Conservation (phyloP, 116 monocot species). For the Dioscorea cayenensis region DNA sequence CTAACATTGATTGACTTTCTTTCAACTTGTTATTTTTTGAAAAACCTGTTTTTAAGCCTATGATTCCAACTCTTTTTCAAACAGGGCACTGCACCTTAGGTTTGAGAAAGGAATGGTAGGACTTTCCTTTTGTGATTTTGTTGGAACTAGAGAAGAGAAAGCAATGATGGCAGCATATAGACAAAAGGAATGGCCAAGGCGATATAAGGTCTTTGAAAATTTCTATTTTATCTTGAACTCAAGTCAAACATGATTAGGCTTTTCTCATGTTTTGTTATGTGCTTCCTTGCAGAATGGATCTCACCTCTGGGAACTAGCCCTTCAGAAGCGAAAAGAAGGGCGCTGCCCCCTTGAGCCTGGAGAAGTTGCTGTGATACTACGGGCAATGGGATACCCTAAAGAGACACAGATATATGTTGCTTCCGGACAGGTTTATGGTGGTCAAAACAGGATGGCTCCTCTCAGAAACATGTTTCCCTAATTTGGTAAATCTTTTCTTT, state of each 20-base stretch:
- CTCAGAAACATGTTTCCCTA: constrained; percentile 97
- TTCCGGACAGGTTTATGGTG: constrained; percentile 97
- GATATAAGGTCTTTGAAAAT: constrained; percentile 57
- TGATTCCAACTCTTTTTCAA: constrained; percentile 7
- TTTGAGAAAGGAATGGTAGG: constrained; percentile 99
- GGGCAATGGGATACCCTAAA: constrained; percentile 95
- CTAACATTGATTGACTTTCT: constrained; percentile 2
- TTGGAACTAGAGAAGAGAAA: constrained; percentile 95
- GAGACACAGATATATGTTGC: constrained; percentile 99
- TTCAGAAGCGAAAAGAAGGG: constrained; percentile 94
- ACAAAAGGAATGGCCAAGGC: constrained; percentile 93
- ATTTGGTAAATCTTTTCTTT: constrained; percentile 53
- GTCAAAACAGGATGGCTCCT: constrained; percentile 85
- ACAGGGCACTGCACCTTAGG: constrained; percentile 91
- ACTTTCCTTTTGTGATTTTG: constrained; percentile 99
- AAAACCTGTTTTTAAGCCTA: not conserved
- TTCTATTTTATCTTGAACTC: not conserved
- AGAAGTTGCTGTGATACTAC: constrained; percentile 83
- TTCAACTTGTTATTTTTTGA: not conserved
- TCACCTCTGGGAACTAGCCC: constrained; percentile 85
- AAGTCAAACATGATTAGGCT: not conserved
- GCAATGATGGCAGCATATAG: constrained; percentile 95
- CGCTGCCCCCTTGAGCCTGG: constrained; percentile 98
- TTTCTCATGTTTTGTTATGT: not conserved
- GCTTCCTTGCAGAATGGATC: constrained; percentile 75